Evolutionary conservation across 2,329 filamentous ascomycete species (phyloP), one percentile per base, ranked within the genome.

Genomic region (Penicillium carneum): DNA sequence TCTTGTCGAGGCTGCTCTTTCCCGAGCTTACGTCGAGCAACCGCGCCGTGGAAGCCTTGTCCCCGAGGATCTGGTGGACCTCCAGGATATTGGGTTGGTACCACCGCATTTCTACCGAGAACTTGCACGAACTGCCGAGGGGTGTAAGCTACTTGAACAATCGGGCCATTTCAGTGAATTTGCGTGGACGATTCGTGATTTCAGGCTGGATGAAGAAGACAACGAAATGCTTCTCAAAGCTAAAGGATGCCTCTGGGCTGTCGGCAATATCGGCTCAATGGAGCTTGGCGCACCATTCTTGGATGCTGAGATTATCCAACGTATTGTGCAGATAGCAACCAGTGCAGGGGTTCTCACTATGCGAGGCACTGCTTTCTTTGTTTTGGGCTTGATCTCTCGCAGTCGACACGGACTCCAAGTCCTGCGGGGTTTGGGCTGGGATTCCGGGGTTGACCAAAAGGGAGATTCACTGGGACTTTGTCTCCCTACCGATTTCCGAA

Each of bases 41-140:
- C 80, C 82, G 62, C 82, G 70, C 71, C 81, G 73, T 76, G 84
- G 66, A 67, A 83, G 75, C 69, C 77, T 74, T 63, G 72, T 82
- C 82, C 74, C 85, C 81, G 68, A 84, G 83, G 69, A 88, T 82
- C 72, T 83, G 83, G 67, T 90, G 83, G 74, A 87, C 83, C 63
- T 87, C 84, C 69, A 83, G 49, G 82, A 84, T 59, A 85, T 77
- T 74, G 82, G 78, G 61, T 78, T 79, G 76, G 92, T 98, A 0
- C 95, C 95, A n/a, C 94, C 95, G 10, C 95, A 99, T 77, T 99
- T 99, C 77, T 99, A 99, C 74, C 88, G 94, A 59, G 95, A 99
- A 76, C 84, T 99, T 54, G 96, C 95, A 0, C 88, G 95, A 14
- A 99, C 95, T 0, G 86, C 89, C 57, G 95, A 99, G 78, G 95